Conservation (phyloP, 1,139 yeast species). For the Lodderomyces theae region DNA sequence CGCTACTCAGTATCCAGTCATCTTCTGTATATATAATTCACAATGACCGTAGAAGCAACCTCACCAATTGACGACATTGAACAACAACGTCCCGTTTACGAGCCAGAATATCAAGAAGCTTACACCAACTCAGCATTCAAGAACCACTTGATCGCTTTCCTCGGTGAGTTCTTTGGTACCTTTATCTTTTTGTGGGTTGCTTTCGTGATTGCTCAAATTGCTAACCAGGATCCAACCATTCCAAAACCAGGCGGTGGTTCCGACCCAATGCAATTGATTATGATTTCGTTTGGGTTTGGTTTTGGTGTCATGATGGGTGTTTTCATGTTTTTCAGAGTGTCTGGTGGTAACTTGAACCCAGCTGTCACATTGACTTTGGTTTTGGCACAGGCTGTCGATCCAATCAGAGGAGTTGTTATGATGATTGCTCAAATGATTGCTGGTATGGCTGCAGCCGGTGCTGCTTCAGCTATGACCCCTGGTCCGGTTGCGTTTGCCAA, state of each 20-base stretch:
- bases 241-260: constrained; percentile 38
- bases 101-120: constrained; percentile 22
- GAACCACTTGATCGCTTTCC: constrained; percentile 34
- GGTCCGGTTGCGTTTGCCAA: constrained; percentile 75
- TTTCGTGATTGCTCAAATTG: constrained; percentile 78
- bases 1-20: background rate
- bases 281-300: constrained; percentile 88
- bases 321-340: constrained; percentile 71
- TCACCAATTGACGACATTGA: constrained; percentile 22
- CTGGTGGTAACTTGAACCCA: constrained; percentile 91
- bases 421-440: constrained; percentile 70
- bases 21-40: background rate
- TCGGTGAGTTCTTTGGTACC: constrained; percentile 78
- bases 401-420: constrained; percentile 67
- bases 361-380: constrained; percentile 77
- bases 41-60: constrained; percentile 18
- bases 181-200: constrained; percentile 83
- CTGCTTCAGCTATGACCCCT: constrained; percentile 84
- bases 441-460: constrained; percentile 93
- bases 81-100: constrained; percentile 29
- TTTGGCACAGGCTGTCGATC: constrained; percentile 70
- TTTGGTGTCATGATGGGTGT: constrained; percentile 78
- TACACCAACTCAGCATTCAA: constrained; percentile 24
- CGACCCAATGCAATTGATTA: constrained; percentile 65
- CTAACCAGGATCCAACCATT: constrained; percentile 61